A percentile compares a stretch with the other conserved stretches of the same genome.
These are phyloP conservation scores for Fraxinus nigra DNA, from an alignment of 305 asterid species.

Conservation along the genomic window DNA sequence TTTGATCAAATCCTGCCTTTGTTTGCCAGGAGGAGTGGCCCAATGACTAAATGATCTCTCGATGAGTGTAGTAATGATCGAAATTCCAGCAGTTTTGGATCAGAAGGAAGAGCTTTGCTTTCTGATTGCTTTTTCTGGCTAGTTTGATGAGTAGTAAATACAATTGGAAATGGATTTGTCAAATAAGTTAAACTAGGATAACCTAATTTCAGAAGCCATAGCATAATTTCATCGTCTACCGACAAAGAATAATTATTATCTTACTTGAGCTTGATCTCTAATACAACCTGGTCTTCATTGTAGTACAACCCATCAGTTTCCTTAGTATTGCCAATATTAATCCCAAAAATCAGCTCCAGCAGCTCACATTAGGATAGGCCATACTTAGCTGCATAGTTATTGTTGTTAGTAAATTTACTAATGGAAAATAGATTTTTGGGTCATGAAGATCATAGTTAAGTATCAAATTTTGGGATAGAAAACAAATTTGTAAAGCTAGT, in stretches of 20 bases:
- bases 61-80: neutral
- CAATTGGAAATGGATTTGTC: neutral
- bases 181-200: neutral
- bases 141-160: neutral
- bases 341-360: neutral
- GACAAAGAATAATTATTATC: neutral
- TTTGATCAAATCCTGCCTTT: neutral
- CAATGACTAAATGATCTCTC: neutral
- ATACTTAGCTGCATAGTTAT: neutral
- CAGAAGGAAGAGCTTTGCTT: neutral
- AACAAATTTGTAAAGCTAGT: neutral
- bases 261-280: neutral
- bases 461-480: neutral
- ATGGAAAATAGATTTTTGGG: neutral
- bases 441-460: neutral
- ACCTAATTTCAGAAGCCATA: neutral
- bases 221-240: neutral
- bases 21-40: neutral
- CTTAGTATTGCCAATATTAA: neutral
- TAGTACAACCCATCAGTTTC: neutral
- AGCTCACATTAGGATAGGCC: neutral
- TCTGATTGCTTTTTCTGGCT: neutral
- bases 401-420: neutral
- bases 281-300: neutral
- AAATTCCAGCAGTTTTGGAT: neutral